These are phyloP conservation scores for Dactylis glomerata DNA, from an alignment of 176 grass and related monocot species.

Conservation along the genomic window DNA sequence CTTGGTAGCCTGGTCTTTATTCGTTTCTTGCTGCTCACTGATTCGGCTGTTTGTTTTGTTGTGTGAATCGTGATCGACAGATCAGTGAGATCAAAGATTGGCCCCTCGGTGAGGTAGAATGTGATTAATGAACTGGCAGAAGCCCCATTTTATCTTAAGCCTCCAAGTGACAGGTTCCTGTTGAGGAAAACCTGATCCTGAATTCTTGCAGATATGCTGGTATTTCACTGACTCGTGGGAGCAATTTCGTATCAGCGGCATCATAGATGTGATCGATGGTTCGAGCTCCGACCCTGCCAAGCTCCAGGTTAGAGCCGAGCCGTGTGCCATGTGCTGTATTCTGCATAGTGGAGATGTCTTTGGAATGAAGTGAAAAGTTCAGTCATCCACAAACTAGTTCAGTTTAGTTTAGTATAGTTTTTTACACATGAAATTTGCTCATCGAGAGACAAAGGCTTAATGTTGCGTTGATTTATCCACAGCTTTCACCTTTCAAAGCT, in stretches of 20 bases:
- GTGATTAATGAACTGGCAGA: background rate
- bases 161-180: background rate
- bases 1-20: background rate
- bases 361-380: too few relatives aligned
- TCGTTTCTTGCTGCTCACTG: background rate
- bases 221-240: constrained; percentile 95
- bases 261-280: constrained; percentile 65
- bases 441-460: background rate
- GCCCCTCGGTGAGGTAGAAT: constrained; percentile 68
- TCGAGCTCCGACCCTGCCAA: constrained; percentile 48
- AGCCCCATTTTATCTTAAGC: background rate
- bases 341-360: too few relatives aligned
- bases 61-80: constrained; percentile 30
- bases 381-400: background rate
- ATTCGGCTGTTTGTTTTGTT: background rate
- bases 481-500: background rate
- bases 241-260: constrained; percentile 83
- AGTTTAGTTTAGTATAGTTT: background rate
- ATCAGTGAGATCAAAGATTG: constrained; percentile 65
- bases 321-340: too few relatives aligned
- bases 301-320: constrained; percentile 65
- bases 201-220: constrained; percentile 79
- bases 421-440: background rate
- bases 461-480: background rate
- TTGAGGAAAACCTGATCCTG: background rate